These are phyloP conservation scores for Veloboletus limbatus DNA, from an alignment of 1,284 basidiomycete species.

Conservation along the genomic window DNA sequence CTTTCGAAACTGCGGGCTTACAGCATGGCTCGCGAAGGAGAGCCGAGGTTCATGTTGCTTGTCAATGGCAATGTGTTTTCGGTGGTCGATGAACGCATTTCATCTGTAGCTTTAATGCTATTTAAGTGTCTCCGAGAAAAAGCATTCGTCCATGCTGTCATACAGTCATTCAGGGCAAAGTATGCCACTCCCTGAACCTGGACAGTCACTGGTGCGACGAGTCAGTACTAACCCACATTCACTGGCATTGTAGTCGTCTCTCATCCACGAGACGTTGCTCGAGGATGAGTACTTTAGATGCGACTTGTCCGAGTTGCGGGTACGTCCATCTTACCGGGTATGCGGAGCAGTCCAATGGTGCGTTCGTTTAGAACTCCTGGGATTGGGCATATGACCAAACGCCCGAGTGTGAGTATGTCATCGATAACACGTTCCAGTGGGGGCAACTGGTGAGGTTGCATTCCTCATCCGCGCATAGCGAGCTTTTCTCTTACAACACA, in stretches of 20 bases:
- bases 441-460: slow-evolving; percentile 52
- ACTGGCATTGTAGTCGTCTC: slow-evolving; percentile 31
- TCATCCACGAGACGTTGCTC: slow-evolving; percentile 45
- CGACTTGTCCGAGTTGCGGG: slow-evolving; percentile 73
- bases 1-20: too few species aligned
- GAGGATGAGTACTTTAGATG: slow-evolving; percentile 56
- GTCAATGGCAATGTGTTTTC: too few species aligned
- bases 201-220: neutral
- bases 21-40: too few species aligned
- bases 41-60: too few species aligned
- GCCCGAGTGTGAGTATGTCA: slow-evolving; percentile 80
- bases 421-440: slow-evolving; percentile 54
- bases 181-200: slow-evolving; percentile 43
- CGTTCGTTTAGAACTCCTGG: slow-evolving; percentile 70
- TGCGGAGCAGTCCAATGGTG: slow-evolving; percentile 1
- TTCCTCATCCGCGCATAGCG: neutral
- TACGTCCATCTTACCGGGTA: slow-evolving; percentile 31
- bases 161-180: slow-evolving; percentile 64
- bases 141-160: slow-evolving; percentile 70
- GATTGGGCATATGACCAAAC: slow-evolving; percentile 94
- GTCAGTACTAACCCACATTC: neutral
- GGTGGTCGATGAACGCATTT: too few species aligned
- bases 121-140: too few species aligned
- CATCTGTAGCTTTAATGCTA: too few species aligned
- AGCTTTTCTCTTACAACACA: too few species aligned